Conservation (phyloP, 2,329 filamentous ascomycete genomes). For the Colletotrichum viniferum region DNA sequence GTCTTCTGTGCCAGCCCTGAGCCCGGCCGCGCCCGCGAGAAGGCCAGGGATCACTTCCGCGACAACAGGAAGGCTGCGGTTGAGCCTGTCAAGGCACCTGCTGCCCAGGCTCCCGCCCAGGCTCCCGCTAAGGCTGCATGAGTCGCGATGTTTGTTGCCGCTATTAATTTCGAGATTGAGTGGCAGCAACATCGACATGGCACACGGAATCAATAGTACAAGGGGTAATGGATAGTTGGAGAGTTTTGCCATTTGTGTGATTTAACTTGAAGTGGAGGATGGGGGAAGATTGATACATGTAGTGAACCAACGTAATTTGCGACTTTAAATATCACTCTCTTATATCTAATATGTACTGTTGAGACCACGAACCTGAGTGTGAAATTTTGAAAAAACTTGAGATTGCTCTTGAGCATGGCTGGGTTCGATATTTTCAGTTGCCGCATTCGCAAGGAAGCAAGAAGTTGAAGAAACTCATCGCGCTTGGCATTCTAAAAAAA, state of each 20-base stretch:
- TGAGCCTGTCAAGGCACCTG: not conserved
- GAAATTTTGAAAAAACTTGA: not conserved
- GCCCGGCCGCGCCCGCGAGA: constrained; percentile 5
- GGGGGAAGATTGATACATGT: not conserved
- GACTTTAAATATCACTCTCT: not conserved
- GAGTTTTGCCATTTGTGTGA: not conserved
- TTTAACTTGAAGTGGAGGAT: not conserved
- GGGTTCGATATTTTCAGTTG: not conserved
- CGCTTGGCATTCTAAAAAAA: not conserved
- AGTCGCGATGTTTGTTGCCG: not conserved
- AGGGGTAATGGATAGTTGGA: not conserved
- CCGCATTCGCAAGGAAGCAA: not conserved
- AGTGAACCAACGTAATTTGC: not conserved
- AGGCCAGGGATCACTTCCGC: constrained; percentile 13
- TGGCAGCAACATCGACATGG: not conserved
- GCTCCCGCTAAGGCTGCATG: not conserved
- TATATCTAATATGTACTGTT: not conserved
- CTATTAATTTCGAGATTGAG: not conserved
- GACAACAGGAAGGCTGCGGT: not conserved
- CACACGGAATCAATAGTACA: not conserved
- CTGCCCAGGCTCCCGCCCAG: not conserved
- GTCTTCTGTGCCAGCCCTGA: constrained; percentile 13
- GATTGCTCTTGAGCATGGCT: not conserved
- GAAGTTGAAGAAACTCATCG: not conserved
- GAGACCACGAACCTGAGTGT: too few relatives aligned